These are phyloP conservation scores for Orbilia javanica DNA, from an alignment of 2,329 filamentous ascomycete genomes.

Conservation along the genomic window DNA sequence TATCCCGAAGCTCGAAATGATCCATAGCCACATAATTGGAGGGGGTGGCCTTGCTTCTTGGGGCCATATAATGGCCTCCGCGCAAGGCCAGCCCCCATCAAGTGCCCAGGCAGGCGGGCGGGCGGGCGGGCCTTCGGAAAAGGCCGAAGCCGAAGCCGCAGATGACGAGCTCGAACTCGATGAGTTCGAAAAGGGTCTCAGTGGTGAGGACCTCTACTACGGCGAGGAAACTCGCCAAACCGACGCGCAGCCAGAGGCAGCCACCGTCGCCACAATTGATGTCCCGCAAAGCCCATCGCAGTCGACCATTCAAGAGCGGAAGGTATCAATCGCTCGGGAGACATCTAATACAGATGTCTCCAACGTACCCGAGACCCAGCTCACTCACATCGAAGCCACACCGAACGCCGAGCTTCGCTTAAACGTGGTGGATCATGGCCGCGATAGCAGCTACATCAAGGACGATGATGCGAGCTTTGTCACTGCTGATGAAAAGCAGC, in stretches of 20 bases:
- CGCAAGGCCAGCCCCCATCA: slow-evolving; percentile 1
- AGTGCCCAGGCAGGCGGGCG: not conserved
- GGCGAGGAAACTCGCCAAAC: slow-evolving; percentile 2
- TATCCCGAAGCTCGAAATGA: slow-evolving; percentile 49
- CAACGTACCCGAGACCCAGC: slow-evolving; percentile 50
- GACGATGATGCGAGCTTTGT: slow-evolving; percentile 53
- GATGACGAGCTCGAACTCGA: slow-evolving; percentile 51
- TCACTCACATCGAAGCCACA: slow-evolving; percentile 7
- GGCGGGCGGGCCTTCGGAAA: not conserved
- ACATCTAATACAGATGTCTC: slow-evolving; percentile 41
- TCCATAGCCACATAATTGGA: slow-evolving; percentile 42
- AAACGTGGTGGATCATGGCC: not conserved
- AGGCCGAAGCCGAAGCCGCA: not conserved
- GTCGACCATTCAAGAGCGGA: slow-evolving; percentile 15
- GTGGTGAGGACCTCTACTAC: slow-evolving; percentile 25
- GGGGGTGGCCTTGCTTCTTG: slow-evolving; percentile 48
- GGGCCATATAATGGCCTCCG: slow-evolving; percentile 16
- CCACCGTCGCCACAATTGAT: slow-evolving; percentile 27
- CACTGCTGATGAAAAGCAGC: slow-evolving; percentile 48
- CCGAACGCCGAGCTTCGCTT: not conserved
- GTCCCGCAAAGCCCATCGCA: slow-evolving; percentile 55
- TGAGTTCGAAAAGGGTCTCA: slow-evolving; percentile 46
- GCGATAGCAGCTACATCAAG: slow-evolving; percentile 14
- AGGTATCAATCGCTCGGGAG: not conserved
- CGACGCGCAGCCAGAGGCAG: not conserved